A percentile compares a stretch with the other conserved stretches of the same genome.
These are phyloP conservation scores for Corylus americana DNA, from an alignment of 306 rosid genomes.

Conservation along the genomic window DNA sequence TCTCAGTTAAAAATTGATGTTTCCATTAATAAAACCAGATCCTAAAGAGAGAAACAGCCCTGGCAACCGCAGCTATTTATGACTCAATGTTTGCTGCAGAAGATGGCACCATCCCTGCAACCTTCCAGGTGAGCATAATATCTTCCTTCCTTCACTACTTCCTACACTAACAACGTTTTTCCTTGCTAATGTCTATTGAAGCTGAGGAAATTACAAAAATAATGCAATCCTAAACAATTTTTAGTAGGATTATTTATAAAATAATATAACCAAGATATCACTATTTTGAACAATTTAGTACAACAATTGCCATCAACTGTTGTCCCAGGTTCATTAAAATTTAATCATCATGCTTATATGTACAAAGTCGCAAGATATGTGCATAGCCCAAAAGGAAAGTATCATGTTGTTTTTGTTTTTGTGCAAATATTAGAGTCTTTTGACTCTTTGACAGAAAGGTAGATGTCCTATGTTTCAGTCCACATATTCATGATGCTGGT, in stretches of 20 bases:
- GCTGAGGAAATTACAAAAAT: neutral
- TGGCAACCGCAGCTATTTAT: conserved; percentile 94
- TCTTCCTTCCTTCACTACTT: conserved; percentile 3
- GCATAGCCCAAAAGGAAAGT: neutral
- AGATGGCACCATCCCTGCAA: conserved; percentile 93
- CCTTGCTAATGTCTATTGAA: neutral
- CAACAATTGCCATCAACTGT: neutral
- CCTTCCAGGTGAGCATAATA: conserved; percentile 73
- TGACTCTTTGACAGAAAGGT: neutral
- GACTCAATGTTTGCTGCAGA: conserved; percentile 90
- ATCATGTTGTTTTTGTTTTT: neutral
- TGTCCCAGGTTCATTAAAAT: neutral
- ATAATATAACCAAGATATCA: neutral
- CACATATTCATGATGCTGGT: neutral
- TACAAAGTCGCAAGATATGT: neutral
- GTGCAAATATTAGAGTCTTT: no score
- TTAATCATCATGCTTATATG: no score
- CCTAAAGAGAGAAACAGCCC: conserved; percentile 80
- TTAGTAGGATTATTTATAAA: neutral
- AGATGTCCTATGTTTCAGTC: neutral
- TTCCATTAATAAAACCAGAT: conserved; percentile 46
- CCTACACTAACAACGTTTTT: conserved; percentile 1
- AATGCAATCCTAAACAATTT: neutral
- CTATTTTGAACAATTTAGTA: neutral
- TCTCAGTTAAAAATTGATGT: conserved; percentile 11